Percentiles rank a stretch among this genome's conserved stretches.
Evolutionary conservation across 495 filamentous ascomycete species (phyloP).

Genomic region (Lepraria neglecta): DNA sequence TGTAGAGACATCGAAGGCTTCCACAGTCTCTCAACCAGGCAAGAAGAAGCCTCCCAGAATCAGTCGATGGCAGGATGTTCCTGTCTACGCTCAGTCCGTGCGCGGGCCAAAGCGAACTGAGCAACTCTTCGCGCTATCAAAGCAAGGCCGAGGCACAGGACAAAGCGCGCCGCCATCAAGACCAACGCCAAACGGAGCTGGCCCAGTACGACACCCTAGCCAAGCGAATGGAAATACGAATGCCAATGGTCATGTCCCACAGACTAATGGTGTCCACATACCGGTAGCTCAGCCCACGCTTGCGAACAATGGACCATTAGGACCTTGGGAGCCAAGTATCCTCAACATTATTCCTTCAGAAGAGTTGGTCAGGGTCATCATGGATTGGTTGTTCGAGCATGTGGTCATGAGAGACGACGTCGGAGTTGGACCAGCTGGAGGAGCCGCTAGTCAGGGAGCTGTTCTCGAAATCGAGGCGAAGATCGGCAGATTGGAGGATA

Average conservation of each 20-base stretch:
- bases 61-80: slow-evolving; percentile 24
- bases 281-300: slow-evolving; percentile 18
- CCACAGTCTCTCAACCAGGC: slow-evolving; percentile 35
- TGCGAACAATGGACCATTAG: slow-evolving; percentile 38
- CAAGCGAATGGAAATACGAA: slow-evolving; percentile 2
- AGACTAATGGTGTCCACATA: slow-evolving; percentile 22
- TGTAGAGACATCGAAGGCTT: not conserved
- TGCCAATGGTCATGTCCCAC: slow-evolving; percentile 20
- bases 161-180: slow-evolving; percentile 33
- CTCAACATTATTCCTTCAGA: slow-evolving; percentile 55
- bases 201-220: slow-evolving; percentile 6
- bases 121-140: slow-evolving; percentile 33
- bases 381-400: slow-evolving; percentile 66
- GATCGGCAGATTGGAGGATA: slow-evolving; percentile 71
- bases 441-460: slow-evolving; percentile 54
- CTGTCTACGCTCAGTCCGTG: slow-evolving; percentile 43
- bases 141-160: slow-evolving; percentile 26
- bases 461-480: slow-evolving; percentile 90
- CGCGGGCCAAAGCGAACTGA: slow-evolving; percentile 30
- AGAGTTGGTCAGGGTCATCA: slow-evolving; percentile 58
- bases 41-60: slow-evolving; percentile 34
- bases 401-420: slow-evolving; percentile 56
- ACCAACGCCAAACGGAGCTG: slow-evolving; percentile 24
- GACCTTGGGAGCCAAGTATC: slow-evolving; percentile 71
- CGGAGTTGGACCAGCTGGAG: slow-evolving; percentile 39